phyloP scores from a whole-genome alignment of 2,329 filamentous ascomycete genomes.

The Drechslerella dactyloides region DNA sequence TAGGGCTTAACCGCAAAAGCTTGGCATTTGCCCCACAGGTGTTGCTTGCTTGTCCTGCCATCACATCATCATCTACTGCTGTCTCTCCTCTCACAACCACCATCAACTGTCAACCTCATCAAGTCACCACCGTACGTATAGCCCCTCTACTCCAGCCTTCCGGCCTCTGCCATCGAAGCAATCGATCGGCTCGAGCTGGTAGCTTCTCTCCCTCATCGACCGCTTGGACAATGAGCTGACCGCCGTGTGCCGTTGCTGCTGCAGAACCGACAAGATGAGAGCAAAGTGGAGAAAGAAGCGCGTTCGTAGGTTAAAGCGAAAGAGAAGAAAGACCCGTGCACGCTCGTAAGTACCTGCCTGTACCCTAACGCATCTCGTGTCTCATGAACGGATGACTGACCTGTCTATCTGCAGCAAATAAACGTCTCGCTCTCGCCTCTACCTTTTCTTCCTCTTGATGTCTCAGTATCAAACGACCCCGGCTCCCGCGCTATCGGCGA shows the following conservation, averaged over 20 bases:
- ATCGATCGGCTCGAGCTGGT: not conserved
- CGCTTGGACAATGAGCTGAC: not conserved
- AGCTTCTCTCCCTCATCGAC: not conserved
- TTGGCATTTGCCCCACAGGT: conserved; percentile 43
- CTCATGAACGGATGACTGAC: not conserved
- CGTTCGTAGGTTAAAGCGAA: conserved; percentile 97
- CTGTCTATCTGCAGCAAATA: conserved; percentile 39
- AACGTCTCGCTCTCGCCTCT: conserved; percentile 49
- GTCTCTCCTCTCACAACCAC: conserved; percentile 20
- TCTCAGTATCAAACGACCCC: conserved; percentile 35
- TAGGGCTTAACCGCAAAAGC: conserved; percentile 51
- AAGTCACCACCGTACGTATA: conserved; percentile 44
- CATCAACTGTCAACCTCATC: conserved; percentile 47
- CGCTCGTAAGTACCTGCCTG: conserved; percentile 75
- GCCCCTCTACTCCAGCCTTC: not conserved
- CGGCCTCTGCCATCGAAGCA: not conserved
- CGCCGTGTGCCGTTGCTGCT: not conserved
- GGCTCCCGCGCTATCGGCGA: not conserved
- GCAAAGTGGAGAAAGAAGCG: conserved; percentile 99
- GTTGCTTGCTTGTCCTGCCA: conserved; percentile 7
- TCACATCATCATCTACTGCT: conserved; percentile 31
- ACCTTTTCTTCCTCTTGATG: conserved; percentile 33
- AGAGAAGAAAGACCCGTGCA: conserved; percentile 99
- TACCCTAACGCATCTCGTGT: not conserved
- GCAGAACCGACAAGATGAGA: conserved; percentile 66